Conservation (phyloP, 164 flowering plant species). For the Liquidambar formosana region DNA sequence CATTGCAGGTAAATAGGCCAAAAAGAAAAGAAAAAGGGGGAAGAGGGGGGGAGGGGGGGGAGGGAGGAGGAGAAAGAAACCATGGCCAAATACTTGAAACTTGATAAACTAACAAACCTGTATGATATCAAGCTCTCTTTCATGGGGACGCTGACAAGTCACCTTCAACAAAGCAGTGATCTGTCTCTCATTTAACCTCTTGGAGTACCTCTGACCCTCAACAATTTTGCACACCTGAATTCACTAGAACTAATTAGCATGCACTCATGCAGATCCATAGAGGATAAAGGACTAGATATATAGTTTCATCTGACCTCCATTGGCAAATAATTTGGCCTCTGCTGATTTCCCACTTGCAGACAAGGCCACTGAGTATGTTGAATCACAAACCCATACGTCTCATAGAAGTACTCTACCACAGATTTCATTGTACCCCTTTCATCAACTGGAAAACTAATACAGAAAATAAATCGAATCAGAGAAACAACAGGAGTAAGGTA, state of each 20-base stretch:
- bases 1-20: too few species aligned
- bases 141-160: slow-evolving; percentile 81
- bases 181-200: slow-evolving; percentile 71
- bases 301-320: slow-evolving; percentile 68
- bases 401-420: slow-evolving; percentile 85
- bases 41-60: too few species aligned
- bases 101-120: slow-evolving; percentile 36
- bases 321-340: slow-evolving; percentile 89
- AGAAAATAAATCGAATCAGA: background rate
- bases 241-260: slow-evolving; percentile 5
- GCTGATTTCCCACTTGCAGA: slow-evolving; percentile 92
- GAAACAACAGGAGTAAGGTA: background rate
- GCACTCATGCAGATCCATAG: background rate
- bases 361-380: slow-evolving; percentile 91
- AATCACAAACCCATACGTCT: slow-evolving; percentile 81
- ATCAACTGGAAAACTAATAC: slow-evolving; percentile 72
- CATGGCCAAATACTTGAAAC: background rate
- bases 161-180: slow-evolving; percentile 72
- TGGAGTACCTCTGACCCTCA: slow-evolving; percentile 85
- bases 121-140: slow-evolving; percentile 67
- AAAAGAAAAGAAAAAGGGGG: background rate
- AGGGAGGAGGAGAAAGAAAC: too few species aligned
- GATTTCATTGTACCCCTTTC: slow-evolving; percentile 81
- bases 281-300: background rate
- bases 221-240: slow-evolving; percentile 84